phyloP scores from a whole-genome alignment of 2,329 filamentous ascomycete species.

The Cyanodermella asteris region DNA sequence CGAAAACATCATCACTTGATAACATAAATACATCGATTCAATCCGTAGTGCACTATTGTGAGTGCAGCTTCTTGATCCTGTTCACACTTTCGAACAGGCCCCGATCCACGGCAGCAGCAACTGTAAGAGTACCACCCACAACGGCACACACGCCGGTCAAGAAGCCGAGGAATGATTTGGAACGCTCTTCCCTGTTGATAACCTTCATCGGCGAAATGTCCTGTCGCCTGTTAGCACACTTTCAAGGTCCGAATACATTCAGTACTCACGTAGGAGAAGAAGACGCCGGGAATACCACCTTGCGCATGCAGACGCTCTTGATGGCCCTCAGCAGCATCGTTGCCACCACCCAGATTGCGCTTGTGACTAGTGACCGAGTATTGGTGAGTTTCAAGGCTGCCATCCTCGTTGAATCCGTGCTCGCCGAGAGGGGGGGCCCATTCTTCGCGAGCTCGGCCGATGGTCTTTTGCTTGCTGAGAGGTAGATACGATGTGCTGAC shows the following conservation, averaged over 20 bases:
- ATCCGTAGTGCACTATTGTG: too few species aligned
- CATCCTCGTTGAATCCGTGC: slow-evolving; percentile 43
- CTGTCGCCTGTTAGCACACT: slow-evolving; percentile 19
- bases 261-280: slow-evolving; percentile 79
- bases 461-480: slow-evolving; percentile 53
- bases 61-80: slow-evolving; percentile 63
- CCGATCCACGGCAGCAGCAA: slow-evolving; percentile 81
- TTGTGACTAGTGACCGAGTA: slow-evolving; percentile 97
- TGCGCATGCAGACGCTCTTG: slow-evolving; percentile 71
- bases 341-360: slow-evolving; percentile 63
- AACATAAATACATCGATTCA: too few species aligned
- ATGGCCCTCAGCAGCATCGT: slow-evolving; percentile 70
- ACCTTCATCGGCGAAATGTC: slow-evolving; percentile 99
- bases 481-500: slow-evolving; percentile 89
- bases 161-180: slow-evolving; percentile 82
- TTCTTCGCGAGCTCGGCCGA: slow-evolving; percentile 2
- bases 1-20: too few species aligned
- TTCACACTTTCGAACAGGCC: slow-evolving; percentile 74
- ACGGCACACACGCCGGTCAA: slow-evolving; percentile 85
- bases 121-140: slow-evolving; percentile 82
- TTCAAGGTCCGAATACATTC: neutral
- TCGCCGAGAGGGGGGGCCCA: slow-evolving; percentile 36
- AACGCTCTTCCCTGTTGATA: slow-evolving; percentile 77
- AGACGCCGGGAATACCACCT: slow-evolving; percentile 88
- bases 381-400: slow-evolving; percentile 90